Conservation (phyloP, 1,284 basidiomycete species). For the Sparassis latifolia region DNA sequence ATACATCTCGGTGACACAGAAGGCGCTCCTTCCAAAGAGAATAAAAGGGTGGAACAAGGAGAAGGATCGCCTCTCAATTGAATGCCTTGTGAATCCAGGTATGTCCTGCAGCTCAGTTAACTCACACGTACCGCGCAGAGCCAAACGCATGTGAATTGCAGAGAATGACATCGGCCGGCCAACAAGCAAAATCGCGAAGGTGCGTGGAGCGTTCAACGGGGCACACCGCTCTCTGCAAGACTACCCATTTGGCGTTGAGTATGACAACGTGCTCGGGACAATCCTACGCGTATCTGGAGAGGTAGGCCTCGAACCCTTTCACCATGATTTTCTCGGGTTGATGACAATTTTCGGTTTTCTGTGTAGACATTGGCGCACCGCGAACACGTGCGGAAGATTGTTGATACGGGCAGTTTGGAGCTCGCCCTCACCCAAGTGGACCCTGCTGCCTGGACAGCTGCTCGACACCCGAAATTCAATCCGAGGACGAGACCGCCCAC, state of each 20-base stretch:
- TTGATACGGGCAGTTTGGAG: slow-evolving; percentile 12
- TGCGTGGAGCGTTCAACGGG: slow-evolving; percentile 31
- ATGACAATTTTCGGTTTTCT: neutral
- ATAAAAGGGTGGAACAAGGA: slow-evolving; percentile 28
- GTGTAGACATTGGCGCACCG: slow-evolving; percentile 13
- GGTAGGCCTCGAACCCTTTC: slow-evolving; percentile 6
- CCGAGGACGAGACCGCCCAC: neutral
- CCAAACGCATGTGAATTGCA: slow-evolving; percentile 3
- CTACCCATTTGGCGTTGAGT: slow-evolving; percentile 11
- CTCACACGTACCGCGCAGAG: neutral
- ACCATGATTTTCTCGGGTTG: neutral
- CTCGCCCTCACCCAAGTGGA: neutral
- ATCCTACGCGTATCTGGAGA: slow-evolving; percentile 19
- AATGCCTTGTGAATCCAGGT: slow-evolving; percentile 38
- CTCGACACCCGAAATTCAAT: neutral
- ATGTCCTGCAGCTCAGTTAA: neutral
- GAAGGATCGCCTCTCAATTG: slow-evolving; percentile 30
- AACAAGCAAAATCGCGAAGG: slow-evolving; percentile 25
- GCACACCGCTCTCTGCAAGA: slow-evolving; percentile 19
- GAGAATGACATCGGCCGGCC: slow-evolving; percentile 35
- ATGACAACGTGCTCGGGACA: slow-evolving; percentile 19
- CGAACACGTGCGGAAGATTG: slow-evolving; percentile 7
- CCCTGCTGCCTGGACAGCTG: neutral
- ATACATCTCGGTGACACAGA: slow-evolving; percentile 35
- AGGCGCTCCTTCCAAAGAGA: slow-evolving; percentile 30